Evolutionary conservation across 352 stramenopile genomes (phyloP).

Genomic region (Phytopythium ostracodes): DNA sequence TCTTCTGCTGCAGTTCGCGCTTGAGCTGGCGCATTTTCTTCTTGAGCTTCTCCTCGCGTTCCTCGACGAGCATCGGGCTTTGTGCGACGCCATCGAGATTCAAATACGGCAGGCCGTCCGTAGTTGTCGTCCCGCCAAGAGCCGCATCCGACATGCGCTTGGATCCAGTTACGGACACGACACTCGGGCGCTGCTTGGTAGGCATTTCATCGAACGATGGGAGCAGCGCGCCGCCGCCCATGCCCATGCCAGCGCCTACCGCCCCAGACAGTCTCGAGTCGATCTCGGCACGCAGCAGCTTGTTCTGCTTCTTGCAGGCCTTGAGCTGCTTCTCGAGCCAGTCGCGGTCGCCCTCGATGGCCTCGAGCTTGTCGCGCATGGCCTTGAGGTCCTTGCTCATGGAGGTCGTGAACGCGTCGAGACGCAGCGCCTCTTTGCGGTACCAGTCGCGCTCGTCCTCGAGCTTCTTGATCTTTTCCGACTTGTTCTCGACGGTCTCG

Average conservation of each 20-base stretch:
- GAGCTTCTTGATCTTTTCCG: constrained; percentile 90
- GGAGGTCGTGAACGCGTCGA: constrained; percentile 88
- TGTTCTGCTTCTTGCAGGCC: constrained; percentile 93
- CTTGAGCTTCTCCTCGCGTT: constrained; percentile 67
- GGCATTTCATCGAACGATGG: constrained; percentile 31
- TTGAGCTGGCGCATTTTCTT: constrained; percentile 67
- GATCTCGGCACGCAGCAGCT: constrained; percentile 81
- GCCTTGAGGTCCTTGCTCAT: constrained; percentile 92
- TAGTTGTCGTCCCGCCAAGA: constrained; percentile 9
- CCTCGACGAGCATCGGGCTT: constrained; percentile 24
- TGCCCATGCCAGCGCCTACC: constrained; percentile 12
- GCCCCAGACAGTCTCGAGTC: constrained; percentile 48
- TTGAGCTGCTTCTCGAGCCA: constrained; percentile 94
- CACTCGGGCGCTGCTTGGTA: constrained; percentile 3
- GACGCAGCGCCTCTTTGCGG: constrained; percentile 84
- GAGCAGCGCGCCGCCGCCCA: constrained; percentile 19
- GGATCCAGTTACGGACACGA: neutral
- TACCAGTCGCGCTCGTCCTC: constrained; percentile 95
- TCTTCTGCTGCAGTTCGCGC: constrained; percentile 62
- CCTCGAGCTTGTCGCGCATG: constrained; percentile 90
- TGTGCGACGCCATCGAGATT: constrained; percentile 23
- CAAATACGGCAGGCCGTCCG: constrained; percentile 28
- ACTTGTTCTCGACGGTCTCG: constrained; percentile 85
- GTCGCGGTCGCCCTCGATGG: constrained; percentile 88
- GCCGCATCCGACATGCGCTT: neutral